Base-by-base conservation (phyloP, 805 yeast genomes). In the Scheffersomyces lignosus region DNA sequence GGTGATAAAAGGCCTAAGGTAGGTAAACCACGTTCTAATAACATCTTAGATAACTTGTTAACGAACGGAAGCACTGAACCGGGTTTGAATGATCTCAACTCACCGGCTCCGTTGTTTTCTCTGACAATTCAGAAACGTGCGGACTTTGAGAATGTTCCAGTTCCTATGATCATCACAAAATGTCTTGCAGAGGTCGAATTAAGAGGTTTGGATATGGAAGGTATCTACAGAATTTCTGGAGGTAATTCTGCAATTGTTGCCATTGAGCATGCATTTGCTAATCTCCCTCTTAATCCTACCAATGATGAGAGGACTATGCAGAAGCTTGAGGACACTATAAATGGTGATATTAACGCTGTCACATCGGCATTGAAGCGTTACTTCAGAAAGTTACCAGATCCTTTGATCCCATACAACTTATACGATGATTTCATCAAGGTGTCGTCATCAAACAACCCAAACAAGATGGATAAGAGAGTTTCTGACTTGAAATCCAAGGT, bases 201-300 rank as follows among this genome's bases (percentile, higher is more conserved):
- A 5, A 70, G 87, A 40, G 96, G 96, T 4, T 60, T 90, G 47
- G 79, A 74, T 27, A 65, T 72, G 43, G 98, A 90, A 60, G 99
- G 99, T 6, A 75, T 93, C 24, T 93, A 93, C 64, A 72, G 99
- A 47, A 83, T 90, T 47, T 83, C 95, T 31, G 99, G 96, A 1
- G 85, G 87, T 4, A 75, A 81, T 44, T 74, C 87, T 6, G 83
- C 84, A 33, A 74, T 82, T 37, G 78, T 75, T 16, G 58, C 68
- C n/a, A 64, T 69, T 31, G 73, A 67, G 41, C 60, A 56, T 34
- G 68, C 73, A 1, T 69, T 69, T 49, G 56, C 62, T 3, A 60
- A 56, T n/a, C 43, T 52, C 7, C 37, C 58, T 3, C 40, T 57
- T 7, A 51, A 48, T 28, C 49, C 53, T 9, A 57, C 52, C 15